Evolutionary conservation across 83 land plant species (phyloP).

Genomic region (Larix sibirica): DNA sequence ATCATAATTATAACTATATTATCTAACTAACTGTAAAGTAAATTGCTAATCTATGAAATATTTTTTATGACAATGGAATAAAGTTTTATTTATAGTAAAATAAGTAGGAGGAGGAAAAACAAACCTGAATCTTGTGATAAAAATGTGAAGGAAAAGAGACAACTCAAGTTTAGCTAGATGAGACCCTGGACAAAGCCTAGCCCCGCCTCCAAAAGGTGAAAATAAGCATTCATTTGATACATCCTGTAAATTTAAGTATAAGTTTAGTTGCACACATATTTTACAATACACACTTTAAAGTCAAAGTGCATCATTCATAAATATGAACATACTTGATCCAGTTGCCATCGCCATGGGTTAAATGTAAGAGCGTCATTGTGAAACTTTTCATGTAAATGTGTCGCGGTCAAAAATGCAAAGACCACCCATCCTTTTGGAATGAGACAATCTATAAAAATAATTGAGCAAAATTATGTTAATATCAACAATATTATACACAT

Average conservation of each 20-base stretch:
- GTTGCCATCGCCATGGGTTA: conserved; percentile 4
- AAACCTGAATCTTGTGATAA: conserved; percentile 1
- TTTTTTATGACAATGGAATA: no score
- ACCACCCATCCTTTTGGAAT: conserved; percentile 1
- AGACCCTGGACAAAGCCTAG: neutral
- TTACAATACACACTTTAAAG: neutral
- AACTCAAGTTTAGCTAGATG: neutral
- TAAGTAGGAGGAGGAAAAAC: no score
- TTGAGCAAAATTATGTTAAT: neutral
- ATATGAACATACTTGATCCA: neutral
- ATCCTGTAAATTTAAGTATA: neutral
- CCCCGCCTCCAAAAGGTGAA: neutral
- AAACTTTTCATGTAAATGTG: neutral
- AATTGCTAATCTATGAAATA: no score
- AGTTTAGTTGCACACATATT: neutral
- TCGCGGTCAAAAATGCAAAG: neutral
- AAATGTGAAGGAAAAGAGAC: neutral
- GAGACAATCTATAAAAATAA: neutral
- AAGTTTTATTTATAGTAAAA: no score
- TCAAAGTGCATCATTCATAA: neutral
- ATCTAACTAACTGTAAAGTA: no score
- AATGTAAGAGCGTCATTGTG: neutral
- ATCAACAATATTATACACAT: neutral
- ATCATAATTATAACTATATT: no score
- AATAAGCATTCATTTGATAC: neutral